Evolutionary conservation across 306 rosid genomes (phyloP).

Genomic region (Senna siamea): DNA sequence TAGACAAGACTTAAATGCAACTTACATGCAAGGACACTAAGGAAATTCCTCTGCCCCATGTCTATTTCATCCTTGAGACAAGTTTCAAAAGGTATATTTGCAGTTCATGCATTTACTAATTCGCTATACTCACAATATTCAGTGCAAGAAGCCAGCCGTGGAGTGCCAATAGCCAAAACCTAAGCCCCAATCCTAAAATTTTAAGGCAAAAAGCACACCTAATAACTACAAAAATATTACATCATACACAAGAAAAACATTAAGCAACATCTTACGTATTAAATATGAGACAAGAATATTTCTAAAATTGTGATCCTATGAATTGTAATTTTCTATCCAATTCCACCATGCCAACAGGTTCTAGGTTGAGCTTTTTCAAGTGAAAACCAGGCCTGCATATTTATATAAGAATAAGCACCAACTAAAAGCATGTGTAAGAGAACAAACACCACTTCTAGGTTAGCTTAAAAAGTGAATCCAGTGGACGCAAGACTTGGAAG

Average conservation of each 20-base stretch:
- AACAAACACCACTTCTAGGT: not conserved
- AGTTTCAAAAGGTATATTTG: constrained; percentile 24
- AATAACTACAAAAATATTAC: constrained; percentile 33
- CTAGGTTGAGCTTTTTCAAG: not conserved
- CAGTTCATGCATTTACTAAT: constrained; percentile 25
- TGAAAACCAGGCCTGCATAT: not conserved
- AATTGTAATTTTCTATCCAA: not conserved
- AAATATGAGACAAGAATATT: constrained; percentile 14
- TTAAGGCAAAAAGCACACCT: constrained; percentile 32
- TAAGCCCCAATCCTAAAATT: constrained; percentile 40
- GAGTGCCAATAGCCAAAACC: constrained; percentile 37
- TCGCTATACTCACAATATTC: constrained; percentile 33
- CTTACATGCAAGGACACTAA: constrained; percentile 9
- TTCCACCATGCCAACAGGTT: not conserved
- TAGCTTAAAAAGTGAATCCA: not conserved
- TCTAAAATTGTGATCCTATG: not conserved
- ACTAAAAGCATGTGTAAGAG: not conserved
- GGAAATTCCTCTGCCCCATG: constrained; percentile 30
- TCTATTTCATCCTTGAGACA: constrained; percentile 10
- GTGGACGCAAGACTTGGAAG: not conserved
- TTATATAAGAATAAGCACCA: not conserved
- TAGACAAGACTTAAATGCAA: not conserved
- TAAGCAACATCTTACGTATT: constrained; percentile 6
- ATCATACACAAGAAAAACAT: not conserved
- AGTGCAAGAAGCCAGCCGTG: constrained; percentile 26